Evolutionary conservation across 371 early-diverging fungal species (phyloP), one percentile per base, ranked within the genome.

Genomic region (Syncephalastrum contaminatum): DNA sequence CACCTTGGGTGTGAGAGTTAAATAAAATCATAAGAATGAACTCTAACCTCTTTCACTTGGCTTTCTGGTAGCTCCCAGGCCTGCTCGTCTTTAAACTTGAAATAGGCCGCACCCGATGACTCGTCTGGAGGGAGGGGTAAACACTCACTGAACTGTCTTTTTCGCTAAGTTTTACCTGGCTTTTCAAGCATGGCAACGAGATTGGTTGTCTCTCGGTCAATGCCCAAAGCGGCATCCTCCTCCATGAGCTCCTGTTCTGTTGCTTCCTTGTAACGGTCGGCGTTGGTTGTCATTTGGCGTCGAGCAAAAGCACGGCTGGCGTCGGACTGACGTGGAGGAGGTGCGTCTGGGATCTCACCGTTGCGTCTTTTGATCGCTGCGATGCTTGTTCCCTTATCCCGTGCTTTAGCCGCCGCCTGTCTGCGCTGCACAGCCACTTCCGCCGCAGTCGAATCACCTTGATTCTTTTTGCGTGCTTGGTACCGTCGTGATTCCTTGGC

Each of bases 121-220:
- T 69, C 63, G 20, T 72, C 68, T 69, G 36, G 10, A 2, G 2
- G 7, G 36, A 10, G 36, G 3, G 10, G 36, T 30, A 30, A 30
- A 30, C 36, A 30, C 25, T 2, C 5, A 25, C 25, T 25, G 25
- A 25, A 25, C 2, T 53, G 6, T 39, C 5, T 10, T 47, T 18
- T n/a, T 16, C 42, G 20, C 4, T n/a, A n/a, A n/a, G n/a, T 44
- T 2, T 5, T 63, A 70, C 77, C 74, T 60, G 49, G 58, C 15
- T 69, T 55, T 41, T 78, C 73, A 8, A 78, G 41, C 71, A 78
- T 67, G 7, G 60, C 54, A 4, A 75, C 72, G 2, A 78, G 52
- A 51, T 78, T 64, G 0, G 75, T 75, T 20, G 75, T 78, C 54
- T 78, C 73, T 43, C 79, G 69, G 53, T 78, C 79, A 44, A 78